Evolutionary conservation across 2,329 filamentous ascomycete genomes (phyloP).

Genomic region (Shiraia bambusicola): DNA sequence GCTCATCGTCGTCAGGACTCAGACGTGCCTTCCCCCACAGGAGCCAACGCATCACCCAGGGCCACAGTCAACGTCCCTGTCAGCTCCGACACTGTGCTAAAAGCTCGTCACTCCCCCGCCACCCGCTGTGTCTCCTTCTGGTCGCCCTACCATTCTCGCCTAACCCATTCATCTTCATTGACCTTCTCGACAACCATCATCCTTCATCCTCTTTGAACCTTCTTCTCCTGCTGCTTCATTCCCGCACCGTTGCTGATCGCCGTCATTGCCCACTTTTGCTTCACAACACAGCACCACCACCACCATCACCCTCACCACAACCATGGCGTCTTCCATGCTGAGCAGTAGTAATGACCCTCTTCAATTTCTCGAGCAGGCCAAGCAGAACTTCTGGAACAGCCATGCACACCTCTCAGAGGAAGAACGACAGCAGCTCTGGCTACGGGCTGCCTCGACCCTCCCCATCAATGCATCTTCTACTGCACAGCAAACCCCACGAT

Average conservation of each 20-base stretch:
- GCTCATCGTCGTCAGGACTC: conserved; percentile 24
- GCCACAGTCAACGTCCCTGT: conserved; percentile 3
- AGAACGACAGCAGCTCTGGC: conserved; percentile 41
- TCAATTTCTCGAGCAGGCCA: conserved; percentile 40
- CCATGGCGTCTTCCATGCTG: conserved; percentile 31
- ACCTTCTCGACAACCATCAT: conserved; percentile 3
- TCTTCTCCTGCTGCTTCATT: conserved; percentile 9
- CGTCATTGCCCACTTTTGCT: conserved; percentile 23
- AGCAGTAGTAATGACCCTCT: conserved; percentile 23
- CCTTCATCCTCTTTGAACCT: conserved; percentile 21
- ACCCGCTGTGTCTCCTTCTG: conserved; percentile 26
- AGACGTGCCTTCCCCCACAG: conserved; percentile 31
- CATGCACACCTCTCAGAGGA: conserved; percentile 38
- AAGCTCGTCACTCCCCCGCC: conserved; percentile 28
- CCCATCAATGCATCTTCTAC: conserved; percentile 23
- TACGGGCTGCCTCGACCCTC: conserved; percentile 24
- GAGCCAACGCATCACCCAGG: conserved; percentile 41
- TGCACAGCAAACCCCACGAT: conserved; percentile 36
- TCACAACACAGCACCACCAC: conserved; percentile 8
- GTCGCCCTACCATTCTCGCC: conserved; percentile 29
- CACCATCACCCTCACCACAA: conserved; percentile 7
- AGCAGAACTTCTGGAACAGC: conserved; percentile 38
- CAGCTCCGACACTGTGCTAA: conserved; percentile 21
- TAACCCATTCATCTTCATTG: conserved; percentile 11
- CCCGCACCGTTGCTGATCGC: conserved; percentile 26